A percentile compares a stretch with the other conserved stretches of the same genome.
phyloP scores from a whole-genome alignment of 2,329 filamentous ascomycete genomes.

The Venturiaceae sp. region DNA sequence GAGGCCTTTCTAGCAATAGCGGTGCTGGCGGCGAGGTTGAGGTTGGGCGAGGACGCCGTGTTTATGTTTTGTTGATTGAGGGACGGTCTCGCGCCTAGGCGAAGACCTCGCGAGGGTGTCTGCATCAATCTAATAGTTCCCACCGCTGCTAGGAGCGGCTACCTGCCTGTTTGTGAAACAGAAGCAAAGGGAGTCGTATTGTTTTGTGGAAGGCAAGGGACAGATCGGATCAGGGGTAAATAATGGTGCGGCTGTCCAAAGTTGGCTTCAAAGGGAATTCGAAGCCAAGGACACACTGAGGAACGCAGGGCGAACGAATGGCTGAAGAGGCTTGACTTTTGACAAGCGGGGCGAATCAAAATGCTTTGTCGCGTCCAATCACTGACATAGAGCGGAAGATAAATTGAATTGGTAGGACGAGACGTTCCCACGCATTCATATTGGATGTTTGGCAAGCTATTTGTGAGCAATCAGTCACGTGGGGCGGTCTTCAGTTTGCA shows the following conservation, averaged over 20 bases:
- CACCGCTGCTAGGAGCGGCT: not conserved
- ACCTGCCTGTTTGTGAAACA: not conserved
- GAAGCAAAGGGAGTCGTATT: not conserved
- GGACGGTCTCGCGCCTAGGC: conserved; percentile 22
- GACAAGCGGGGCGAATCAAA: not conserved
- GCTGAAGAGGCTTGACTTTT: too few species aligned
- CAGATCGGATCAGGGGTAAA: not conserved
- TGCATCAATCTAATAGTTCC: not conserved
- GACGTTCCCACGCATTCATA: not conserved
- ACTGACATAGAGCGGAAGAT: too few species aligned
- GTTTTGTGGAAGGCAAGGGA: not conserved
- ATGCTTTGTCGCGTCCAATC: too few species aligned
- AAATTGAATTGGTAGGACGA: not conserved
- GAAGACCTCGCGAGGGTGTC: not conserved
- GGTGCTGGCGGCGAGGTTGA: conserved; percentile 28
- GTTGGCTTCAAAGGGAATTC: not conserved
- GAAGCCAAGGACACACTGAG: too few species aligned
- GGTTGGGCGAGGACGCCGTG: conserved; percentile 32
- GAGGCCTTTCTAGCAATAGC: conserved; percentile 60
- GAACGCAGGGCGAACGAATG: not conserved
- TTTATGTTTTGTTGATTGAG: conserved; percentile 24
- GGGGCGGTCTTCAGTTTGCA: too few species aligned
- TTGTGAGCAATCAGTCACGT: too few species aligned
- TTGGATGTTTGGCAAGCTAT: too few species aligned
- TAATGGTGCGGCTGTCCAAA: too few species aligned